A percentile compares a stretch with the other conserved stretches of the same genome.
phyloP scores from a whole-genome alignment of 2,329 filamentous ascomycete genomes.

The Botrytis byssoidea region DNA sequence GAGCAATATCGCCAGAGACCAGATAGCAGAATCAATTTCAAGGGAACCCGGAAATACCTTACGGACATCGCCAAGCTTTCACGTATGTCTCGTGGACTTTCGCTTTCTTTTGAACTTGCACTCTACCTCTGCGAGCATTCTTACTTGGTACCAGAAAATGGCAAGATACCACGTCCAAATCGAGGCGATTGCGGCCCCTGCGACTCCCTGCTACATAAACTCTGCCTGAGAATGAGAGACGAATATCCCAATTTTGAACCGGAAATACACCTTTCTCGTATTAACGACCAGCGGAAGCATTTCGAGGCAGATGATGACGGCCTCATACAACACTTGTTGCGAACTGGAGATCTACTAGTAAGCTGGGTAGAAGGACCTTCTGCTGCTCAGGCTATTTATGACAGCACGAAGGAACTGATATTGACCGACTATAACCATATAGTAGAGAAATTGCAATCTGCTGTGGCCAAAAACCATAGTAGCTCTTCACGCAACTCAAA shows the following conservation, averaged over 20 bases:
- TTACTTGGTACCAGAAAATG: neutral
- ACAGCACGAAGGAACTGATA: neutral
- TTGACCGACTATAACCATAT: neutral
- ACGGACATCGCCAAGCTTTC: neutral
- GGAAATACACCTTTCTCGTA: neutral
- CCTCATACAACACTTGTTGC: neutral
- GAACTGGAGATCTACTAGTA: neutral
- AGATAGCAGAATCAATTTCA: neutral
- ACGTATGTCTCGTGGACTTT: neutral
- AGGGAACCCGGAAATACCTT: neutral
- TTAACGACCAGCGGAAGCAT: neutral
- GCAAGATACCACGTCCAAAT: neutral
- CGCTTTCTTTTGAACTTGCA: neutral
- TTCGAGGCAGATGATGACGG: neutral
- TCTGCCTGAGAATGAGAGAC: neutral
- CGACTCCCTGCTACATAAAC: neutral
- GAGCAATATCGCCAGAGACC: neutral
- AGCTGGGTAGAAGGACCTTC: conserved; percentile 1
- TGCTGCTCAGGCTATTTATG: neutral
- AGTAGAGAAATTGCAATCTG: neutral
- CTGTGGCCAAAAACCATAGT: neutral
- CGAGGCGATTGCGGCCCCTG: too few relatives aligned
- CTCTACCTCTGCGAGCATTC: neutral
- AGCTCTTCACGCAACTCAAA: neutral
- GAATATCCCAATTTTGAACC: neutral